Percentiles rank a stretch among this genome's conserved stretches.
These are phyloP conservation scores for Zalerion maritima DNA, from an alignment of 495 filamentous ascomycete species.

Conservation along the genomic window DNA sequence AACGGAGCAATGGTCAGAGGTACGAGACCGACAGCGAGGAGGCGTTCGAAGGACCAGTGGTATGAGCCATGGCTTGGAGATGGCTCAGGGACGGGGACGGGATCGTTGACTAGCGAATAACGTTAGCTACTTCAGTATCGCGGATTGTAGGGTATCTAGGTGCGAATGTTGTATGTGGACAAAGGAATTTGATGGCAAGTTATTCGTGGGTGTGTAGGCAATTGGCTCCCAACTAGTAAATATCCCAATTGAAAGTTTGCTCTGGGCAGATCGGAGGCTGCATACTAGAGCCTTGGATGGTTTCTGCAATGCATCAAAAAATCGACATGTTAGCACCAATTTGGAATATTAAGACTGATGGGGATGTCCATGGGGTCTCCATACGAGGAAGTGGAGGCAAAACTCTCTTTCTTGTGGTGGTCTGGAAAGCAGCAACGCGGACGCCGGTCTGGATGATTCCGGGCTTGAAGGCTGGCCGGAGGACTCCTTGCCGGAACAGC, in stretches of 20 bases:
- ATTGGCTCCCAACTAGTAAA: constrained; percentile 1
- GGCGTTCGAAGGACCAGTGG: constrained; percentile 93
- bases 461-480: constrained; percentile 15
- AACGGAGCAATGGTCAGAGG: constrained; percentile 85
- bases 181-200: constrained; percentile 4
- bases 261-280: constrained; percentile 6
- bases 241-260: constrained; percentile 1
- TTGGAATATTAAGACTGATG: constrained; percentile 10
- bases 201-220: background rate
- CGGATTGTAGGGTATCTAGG: constrained; percentile 3
- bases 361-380: constrained; percentile 15
- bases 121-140: constrained; percentile 11
- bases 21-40: constrained; percentile 62
- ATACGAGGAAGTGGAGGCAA: constrained; percentile 56
- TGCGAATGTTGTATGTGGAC: constrained; percentile 2
- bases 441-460: constrained; percentile 17
- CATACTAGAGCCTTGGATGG: constrained; percentile 65
- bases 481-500: constrained; percentile 35
- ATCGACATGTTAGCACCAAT: constrained; percentile 14
- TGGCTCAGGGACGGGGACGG: constrained; percentile 55
- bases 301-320: constrained; percentile 37
- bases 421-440: constrained; percentile 54
- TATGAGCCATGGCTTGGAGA: constrained; percentile 78
- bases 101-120: constrained; percentile 68
- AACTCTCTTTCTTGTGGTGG: constrained; percentile 48